These are phyloP conservation scores for Tulasnella calospora DNA, from an alignment of 768 basidiomycete species.

Conservation along the genomic window DNA sequence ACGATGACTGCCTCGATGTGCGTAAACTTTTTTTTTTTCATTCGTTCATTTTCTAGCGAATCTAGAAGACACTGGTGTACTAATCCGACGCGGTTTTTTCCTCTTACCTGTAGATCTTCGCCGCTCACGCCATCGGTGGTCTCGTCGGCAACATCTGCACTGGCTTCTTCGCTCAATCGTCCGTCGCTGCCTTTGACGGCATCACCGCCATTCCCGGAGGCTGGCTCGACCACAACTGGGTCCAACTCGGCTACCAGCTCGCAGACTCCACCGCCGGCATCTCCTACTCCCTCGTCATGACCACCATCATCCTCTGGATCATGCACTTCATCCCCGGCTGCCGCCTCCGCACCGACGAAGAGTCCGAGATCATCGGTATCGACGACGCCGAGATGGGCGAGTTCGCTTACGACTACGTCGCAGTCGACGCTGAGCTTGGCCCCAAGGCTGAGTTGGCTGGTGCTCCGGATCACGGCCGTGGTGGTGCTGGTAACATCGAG, in stretches of 20 bases:
- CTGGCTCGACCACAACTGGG: conserved; percentile 76
- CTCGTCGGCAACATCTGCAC: conserved; percentile 78
- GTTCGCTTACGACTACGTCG: conserved; percentile 83
- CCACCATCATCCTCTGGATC: conserved; percentile 76
- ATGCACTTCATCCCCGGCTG: conserved; percentile 86
- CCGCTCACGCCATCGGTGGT: conserved; percentile 75
- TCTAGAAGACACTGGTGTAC: background rate
- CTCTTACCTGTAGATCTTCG: conserved; percentile 63
- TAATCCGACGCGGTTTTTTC: background rate
- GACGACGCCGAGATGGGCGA: conserved; percentile 90
- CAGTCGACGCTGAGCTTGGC: conserved; percentile 54
- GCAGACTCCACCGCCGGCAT: conserved; percentile 66
- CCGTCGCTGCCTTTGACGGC: conserved; percentile 78
- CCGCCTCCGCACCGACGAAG: conserved; percentile 52
- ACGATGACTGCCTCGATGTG: conserved; percentile 79
- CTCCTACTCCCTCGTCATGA: conserved; percentile 69
- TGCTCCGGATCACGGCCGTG: conserved; percentile 18
- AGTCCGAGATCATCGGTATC: conserved; percentile 61
- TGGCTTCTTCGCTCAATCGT: conserved; percentile 73
- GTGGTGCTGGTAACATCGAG: conserved; percentile 24
- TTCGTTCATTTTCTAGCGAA: conserved; percentile 20
- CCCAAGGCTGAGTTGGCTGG: conserved; percentile 27
- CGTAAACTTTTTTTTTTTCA: conserved; percentile 33
- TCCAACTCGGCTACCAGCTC: conserved; percentile 81
- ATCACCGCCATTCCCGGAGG: conserved; percentile 57